Evolutionary conservation across 495 filamentous ascomycete species (phyloP).

Genomic region (Neurospora tetraspora): DNA sequence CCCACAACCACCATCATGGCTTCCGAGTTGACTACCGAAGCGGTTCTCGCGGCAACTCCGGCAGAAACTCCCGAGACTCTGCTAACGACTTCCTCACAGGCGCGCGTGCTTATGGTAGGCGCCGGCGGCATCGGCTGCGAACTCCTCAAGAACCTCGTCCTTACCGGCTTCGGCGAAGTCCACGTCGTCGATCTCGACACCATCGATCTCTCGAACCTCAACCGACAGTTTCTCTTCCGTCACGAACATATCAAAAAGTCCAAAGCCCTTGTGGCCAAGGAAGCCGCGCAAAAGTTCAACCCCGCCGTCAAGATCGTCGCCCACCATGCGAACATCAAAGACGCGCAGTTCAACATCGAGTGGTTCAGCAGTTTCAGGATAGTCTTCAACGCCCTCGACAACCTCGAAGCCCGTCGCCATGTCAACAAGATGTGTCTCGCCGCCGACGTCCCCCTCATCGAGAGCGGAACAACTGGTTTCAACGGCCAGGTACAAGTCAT

Average conservation of each 20-base stretch:
- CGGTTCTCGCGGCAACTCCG: neutral
- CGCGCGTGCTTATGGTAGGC: slow-evolving; percentile 86
- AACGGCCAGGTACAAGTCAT: slow-evolving; percentile 97
- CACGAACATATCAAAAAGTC: slow-evolving; percentile 97
- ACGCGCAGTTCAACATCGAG: slow-evolving; percentile 75
- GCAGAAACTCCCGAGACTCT: neutral
- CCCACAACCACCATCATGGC: slow-evolving; percentile 6
- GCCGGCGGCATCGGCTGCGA: slow-evolving; percentile 97
- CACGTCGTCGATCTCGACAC: slow-evolving; percentile 97
- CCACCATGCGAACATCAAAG: slow-evolving; percentile 93
- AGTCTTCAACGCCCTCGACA: slow-evolving; percentile 96
- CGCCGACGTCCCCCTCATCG: slow-evolving; percentile 81
- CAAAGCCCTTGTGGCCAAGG: slow-evolving; percentile 92
- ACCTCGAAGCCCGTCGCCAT: slow-evolving; percentile 86
- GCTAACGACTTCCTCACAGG: slow-evolving; percentile 42
- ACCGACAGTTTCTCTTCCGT: slow-evolving; percentile 95
- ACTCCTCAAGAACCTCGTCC: slow-evolving; percentile 90
- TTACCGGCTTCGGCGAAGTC: slow-evolving; percentile 88
- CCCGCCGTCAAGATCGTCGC: slow-evolving; percentile 80
- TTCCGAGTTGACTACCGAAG: neutral
- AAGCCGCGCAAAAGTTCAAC: slow-evolving; percentile 84
- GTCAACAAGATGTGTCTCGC: slow-evolving; percentile 97
- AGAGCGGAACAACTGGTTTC: slow-evolving; percentile 96
- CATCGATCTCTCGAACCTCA: slow-evolving; percentile 95
- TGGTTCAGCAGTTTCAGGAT: slow-evolving; percentile 80